Base-by-base conservation (phyloP, 306 rosid genomes). In the Dryas octopetala region DNA sequence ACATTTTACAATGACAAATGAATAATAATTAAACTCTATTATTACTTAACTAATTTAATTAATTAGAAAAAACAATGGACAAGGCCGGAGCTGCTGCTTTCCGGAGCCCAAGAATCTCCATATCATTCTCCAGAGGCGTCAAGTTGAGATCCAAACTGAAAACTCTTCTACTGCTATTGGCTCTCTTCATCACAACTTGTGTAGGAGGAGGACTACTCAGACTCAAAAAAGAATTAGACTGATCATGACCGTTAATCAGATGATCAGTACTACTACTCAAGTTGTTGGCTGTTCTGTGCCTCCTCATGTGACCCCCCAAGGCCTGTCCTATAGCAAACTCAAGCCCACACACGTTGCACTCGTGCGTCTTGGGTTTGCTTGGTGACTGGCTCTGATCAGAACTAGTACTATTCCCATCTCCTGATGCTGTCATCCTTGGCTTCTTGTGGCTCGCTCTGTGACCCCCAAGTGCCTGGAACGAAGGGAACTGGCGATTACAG, bases 401-500 rank as follows among this genome's bases (percentile, higher is more conserved):
- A 13, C 68, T 64, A 4, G 68, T 53, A 71, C 71, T 74, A 41
- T 54, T 72, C 1, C 76, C 74, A 4, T 76, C 86, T 26, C 76
- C 85, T 19, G 61, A 65, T 5, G 74, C 87, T 66, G 66, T 78
- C 59, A 87, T 63, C 85, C 91, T 76, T 14, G 96, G 92, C 83
- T 91, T 95, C 80, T 92, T 95, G 89, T 95, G 99, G 68, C 99
- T 95, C 5, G 99, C 99, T 1, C 99, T 80, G 76, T 95, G 99
- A 8, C 99, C 99, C 1, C 99, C 99, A 3, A 95, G 96, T 0
- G 99, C 99, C 15, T 95, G 99, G 76, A 95, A 95, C 48, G 99
- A 95, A 6, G 89, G 74, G 73, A 95, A 95, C 69, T 92, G 88
- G 62, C 97, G 86, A 45, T 88, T 87, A 57, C 99, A 95, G 0